Evolutionary conservation across 352 stramenopile genomes (phyloP).

Genomic region (Pythium phragmiticola): DNA sequence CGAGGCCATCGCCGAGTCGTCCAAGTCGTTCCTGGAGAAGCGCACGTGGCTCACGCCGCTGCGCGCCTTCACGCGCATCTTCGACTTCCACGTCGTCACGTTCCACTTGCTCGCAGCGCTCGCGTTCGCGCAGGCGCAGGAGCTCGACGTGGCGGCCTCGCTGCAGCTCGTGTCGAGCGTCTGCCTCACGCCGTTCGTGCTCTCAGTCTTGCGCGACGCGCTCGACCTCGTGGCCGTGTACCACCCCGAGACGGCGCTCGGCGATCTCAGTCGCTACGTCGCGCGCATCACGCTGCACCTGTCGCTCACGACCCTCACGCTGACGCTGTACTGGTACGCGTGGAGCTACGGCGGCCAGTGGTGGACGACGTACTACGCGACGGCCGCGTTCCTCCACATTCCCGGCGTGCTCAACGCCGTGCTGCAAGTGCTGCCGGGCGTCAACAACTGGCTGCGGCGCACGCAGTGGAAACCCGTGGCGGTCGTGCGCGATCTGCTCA

Average conservation of each 20-base stretch:
- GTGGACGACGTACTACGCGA: slow-evolving; percentile 67
- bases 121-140: slow-evolving; percentile 90
- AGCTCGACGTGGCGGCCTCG: slow-evolving; percentile 87
- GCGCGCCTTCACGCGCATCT: slow-evolving; percentile 93
- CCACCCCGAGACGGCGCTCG: slow-evolving; percentile 43
- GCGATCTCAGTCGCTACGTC: slow-evolving; percentile 83
- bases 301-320: slow-evolving; percentile 47
- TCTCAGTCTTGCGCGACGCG: slow-evolving; percentile 87
- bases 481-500: slow-evolving; percentile 81
- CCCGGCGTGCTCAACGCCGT: slow-evolving; percentile 70
- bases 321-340: slow-evolving; percentile 84
- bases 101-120: slow-evolving; percentile 95
- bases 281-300: slow-evolving; percentile 80
- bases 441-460: slow-evolving; percentile 81
- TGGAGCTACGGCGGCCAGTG: slow-evolving; percentile 58
- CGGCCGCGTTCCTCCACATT: slow-evolving; percentile 55
- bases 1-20: slow-evolving; percentile 84
- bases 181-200: slow-evolving; percentile 89
- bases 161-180: slow-evolving; percentile 88
- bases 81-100: slow-evolving; percentile 97
- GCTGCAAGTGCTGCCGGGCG: slow-evolving; percentile 71
- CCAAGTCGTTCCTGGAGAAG: slow-evolving; percentile 99
- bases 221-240: slow-evolving; percentile 92
- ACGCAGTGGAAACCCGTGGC: slow-evolving; percentile 66
- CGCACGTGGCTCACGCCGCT: slow-evolving; percentile 95